A percentile compares a stretch with the other conserved stretches of the same genome.
phyloP scores from a whole-genome alignment of 2,329 filamentous ascomycete species.

The Paecilomyces dactylethromorphus region DNA sequence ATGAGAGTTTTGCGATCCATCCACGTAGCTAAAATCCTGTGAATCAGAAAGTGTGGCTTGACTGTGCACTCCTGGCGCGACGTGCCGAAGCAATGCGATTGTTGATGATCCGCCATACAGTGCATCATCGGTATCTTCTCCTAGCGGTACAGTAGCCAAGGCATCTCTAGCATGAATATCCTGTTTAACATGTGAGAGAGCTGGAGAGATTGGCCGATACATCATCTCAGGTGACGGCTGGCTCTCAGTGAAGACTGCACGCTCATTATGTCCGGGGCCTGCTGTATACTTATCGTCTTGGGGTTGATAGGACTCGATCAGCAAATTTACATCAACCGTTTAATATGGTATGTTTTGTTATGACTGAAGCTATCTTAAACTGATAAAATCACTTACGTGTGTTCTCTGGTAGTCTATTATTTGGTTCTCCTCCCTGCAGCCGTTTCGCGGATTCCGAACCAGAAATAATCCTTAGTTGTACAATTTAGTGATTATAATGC shows the following conservation, averaged over 20 bases:
- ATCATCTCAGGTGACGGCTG: neutral
- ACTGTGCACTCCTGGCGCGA: neutral
- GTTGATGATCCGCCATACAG: neutral
- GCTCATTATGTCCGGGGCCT: neutral
- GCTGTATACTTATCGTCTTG: neutral
- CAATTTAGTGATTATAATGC: neutral
- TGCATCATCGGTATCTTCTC: neutral
- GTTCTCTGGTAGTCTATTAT: neutral
- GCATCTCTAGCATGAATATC: neutral
- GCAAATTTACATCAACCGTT: neutral
- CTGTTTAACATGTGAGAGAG: neutral
- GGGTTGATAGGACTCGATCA: neutral
- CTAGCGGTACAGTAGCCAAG: neutral
- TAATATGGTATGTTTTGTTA: neutral
- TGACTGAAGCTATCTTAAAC: too few relatives aligned
- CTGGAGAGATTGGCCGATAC: neutral
- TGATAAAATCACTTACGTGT: neutral
- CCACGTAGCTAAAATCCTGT: neutral
- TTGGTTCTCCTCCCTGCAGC: neutral
- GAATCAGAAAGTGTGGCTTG: neutral
- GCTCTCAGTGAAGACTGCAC: neutral
- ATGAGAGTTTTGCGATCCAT: neutral
- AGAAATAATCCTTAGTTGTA: neutral
- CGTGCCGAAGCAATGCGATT: neutral
- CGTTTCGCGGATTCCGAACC: neutral